Percentiles rank a stretch among this genome's conserved stretches.
These are phyloP conservation scores for Candida tropicalis DNA, from an alignment of 1,139 yeast species.

Conservation along the genomic window DNA sequence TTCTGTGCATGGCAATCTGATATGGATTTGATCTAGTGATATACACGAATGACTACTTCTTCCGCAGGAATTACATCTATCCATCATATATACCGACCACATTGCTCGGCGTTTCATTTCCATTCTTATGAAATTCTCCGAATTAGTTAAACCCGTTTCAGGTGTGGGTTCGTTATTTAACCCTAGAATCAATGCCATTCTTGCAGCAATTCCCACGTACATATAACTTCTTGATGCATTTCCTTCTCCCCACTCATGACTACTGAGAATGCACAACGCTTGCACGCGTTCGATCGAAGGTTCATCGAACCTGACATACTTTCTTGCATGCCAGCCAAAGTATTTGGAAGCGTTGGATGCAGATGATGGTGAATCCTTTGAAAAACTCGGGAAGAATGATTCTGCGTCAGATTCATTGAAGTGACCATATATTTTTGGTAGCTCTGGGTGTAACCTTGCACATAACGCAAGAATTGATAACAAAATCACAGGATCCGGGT, in stretches of 20 bases:
- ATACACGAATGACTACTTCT: conserved; percentile 35
- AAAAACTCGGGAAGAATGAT: conserved; percentile 24
- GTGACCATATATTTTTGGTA: conserved; percentile 32
- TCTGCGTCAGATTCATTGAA: conserved; percentile 32
- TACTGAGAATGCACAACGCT: conserved; percentile 36
- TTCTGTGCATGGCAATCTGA: conserved; percentile 27
- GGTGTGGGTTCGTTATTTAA: conserved; percentile 28
- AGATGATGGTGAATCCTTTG: conserved; percentile 7
- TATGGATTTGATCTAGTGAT: conserved; percentile 25
- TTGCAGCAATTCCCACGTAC: conserved; percentile 40
- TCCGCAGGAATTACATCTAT: conserved; percentile 42
- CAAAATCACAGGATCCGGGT: conserved; percentile 35
- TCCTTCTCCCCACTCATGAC: conserved; percentile 48
- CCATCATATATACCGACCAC: conserved; percentile 48
- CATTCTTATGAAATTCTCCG: conserved; percentile 21
- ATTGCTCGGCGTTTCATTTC: conserved; percentile 39
- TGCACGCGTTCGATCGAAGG: conserved; percentile 41
- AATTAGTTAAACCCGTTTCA: conserved; percentile 10
- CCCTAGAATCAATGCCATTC: conserved; percentile 42
- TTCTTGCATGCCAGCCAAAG: conserved; percentile 43
- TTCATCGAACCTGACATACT: conserved; percentile 33
- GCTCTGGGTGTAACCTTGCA: conserved; percentile 33
- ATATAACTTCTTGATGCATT: conserved; percentile 39
- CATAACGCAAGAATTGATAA: conserved; percentile 38
- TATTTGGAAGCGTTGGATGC: conserved; percentile 38